phyloP scores from a whole-genome alignment of 306 rosid species.

The Citrullus mucosospermus region DNA sequence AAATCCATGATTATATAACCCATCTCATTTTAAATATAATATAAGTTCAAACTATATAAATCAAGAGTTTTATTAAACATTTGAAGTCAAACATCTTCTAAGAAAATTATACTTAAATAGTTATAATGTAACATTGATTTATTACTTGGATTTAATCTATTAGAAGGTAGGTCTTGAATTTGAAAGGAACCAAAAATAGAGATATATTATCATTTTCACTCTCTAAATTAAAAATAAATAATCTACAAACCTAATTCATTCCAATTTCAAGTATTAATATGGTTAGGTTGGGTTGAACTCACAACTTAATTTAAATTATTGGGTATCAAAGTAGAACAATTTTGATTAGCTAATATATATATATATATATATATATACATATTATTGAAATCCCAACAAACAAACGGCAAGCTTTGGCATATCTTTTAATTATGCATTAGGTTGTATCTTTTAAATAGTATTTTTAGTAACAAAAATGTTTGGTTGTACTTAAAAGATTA shows the following conservation, averaged over 20 bases:
- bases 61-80: too few species aligned
- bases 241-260: not conserved
- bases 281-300: not conserved
- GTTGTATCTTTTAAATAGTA: not conserved
- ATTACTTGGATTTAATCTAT: not conserved
- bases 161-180: not conserved
- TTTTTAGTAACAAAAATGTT: too few species aligned
- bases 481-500: too few species aligned
- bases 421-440: too few species aligned
- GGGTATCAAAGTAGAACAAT: not conserved
- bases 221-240: not conserved
- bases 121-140: not conserved
- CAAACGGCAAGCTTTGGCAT: not conserved
- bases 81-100: not conserved
- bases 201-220: not conserved
- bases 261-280: not conserved
- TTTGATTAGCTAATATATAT: not conserved
- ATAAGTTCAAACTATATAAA: not conserved
- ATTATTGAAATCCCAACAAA: not conserved
- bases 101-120: not conserved
- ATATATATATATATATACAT: too few species aligned
- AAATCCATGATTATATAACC: too few species aligned
- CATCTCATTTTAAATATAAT: too few species aligned
- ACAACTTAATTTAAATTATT: not conserved
- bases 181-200: not conserved